Percentiles rank a stretch among this genome's conserved stretches.
Conservation (phyloP, 495 filamentous ascomycete species). For the Podospora pseudoanserina region DNA sequence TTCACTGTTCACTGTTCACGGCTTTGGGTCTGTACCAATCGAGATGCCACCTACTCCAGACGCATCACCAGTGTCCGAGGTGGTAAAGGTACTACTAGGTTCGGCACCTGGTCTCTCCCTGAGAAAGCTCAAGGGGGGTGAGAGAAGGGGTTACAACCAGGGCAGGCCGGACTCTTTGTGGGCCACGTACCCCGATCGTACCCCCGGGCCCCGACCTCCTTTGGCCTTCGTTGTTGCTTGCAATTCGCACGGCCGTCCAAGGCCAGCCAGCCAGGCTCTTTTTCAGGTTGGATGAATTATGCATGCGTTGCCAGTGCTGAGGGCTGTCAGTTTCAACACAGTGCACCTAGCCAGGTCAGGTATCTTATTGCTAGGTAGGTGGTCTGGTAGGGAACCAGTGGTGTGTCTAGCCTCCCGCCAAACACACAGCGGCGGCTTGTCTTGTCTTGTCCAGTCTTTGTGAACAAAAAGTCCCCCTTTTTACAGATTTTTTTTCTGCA, state of each 20-base stretch:
- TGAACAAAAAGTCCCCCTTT: conserved; percentile 9
- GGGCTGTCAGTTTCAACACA: background rate
- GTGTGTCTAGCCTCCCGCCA: conserved; percentile 18
- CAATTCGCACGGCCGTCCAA: conserved; percentile 5
- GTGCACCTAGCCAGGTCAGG: background rate
- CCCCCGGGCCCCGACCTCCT: background rate
- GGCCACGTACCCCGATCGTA: conserved; percentile 15
- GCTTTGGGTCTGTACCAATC: conserved; percentile 1
- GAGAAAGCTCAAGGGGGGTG: background rate
- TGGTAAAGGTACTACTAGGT: background rate
- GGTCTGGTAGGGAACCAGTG: background rate
- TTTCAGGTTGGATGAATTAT: background rate
- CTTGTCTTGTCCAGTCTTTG: conserved; percentile 25
- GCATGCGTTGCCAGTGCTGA: background rate
- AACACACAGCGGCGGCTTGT: conserved; percentile 17
- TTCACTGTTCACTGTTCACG: background rate
- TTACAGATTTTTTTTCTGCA: conserved; percentile 28
- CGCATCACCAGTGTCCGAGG: background rate
- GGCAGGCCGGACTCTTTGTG: conserved; percentile 18
- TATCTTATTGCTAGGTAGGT: no score
- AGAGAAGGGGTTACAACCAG: conserved; percentile 25
- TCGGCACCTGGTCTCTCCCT: conserved; percentile 8
- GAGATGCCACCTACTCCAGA: background rate
- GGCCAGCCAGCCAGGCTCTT: background rate
- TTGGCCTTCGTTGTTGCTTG: background rate